Evolutionary conservation across 768 basidiomycete genomes (phyloP), one percentile per base, ranked within the genome.

Genomic region (Rhodocollybia butyracea): DNA sequence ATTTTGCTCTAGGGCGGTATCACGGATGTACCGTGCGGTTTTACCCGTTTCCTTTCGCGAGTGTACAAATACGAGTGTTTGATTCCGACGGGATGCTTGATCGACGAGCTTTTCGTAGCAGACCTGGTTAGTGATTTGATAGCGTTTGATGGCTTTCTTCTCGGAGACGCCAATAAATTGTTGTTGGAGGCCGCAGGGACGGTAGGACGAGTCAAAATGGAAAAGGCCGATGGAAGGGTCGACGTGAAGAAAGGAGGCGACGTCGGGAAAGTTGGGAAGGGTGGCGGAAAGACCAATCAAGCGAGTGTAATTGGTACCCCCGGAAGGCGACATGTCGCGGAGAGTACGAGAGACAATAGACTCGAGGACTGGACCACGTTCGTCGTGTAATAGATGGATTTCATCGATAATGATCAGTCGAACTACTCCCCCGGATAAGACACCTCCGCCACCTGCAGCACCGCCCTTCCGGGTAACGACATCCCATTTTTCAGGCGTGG

Each of bases 401-500:
- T 99, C 97, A 66, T 99, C 96, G 60, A 99, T 91, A 67, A 98
- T 98, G 72, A 98, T 84, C 58, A 99, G 84, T 5, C n/a, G n/a
- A n/a, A n/a, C n/a, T n/a, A n/a, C 94, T 85, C 15, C 98, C 96
- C 50, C 98, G 85, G 66, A 97, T 98, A 45, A 94, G 98, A 70
- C 98, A 98, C 59, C 88, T 91, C 19, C 92, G 94, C 63, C 98
- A n/a, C n/a, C n/a, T n/a, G n/a, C n/a, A n/a, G n/a, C 97, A 0
- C 95, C 96, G 61, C 86, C 91, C 76, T 99, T 99, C 63, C 97
- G 88, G 5, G 96, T 98, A 68, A 99, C 96, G 65, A 99, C 97
- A 62, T 99, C 96, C 93, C 94, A 99, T 69, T 99, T 98, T 74
- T 99, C 97, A 0, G 96, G 97, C 0, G 97, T 98, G 0, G 95